Percentiles rank a stretch among this genome's conserved stretches.
Conservation (phyloP, 306 rosid species). For the Clitoria ternatea region DNA sequence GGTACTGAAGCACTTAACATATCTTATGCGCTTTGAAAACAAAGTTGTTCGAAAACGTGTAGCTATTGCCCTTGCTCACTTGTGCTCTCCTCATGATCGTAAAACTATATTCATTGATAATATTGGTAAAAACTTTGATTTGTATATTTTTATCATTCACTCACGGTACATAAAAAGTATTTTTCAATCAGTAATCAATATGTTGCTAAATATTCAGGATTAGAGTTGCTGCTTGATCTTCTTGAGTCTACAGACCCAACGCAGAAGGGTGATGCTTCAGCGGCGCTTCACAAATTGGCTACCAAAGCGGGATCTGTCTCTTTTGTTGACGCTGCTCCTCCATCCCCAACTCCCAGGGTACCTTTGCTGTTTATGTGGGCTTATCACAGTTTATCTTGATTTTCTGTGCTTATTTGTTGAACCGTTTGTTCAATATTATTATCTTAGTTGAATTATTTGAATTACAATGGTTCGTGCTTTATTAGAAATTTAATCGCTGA, state of each 20-base stretch:
- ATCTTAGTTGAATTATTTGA: not conserved
- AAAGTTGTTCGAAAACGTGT: conserved; percentile 60
- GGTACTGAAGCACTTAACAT: conserved; percentile 70
- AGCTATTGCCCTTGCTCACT: conserved; percentile 86
- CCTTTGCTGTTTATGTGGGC: not conserved
- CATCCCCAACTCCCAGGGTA: conserved; percentile 87
- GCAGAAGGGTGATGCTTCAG: conserved; percentile 74
- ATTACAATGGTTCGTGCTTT: not conserved
- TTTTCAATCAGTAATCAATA: conserved; percentile 9
- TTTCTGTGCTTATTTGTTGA: not conserved
- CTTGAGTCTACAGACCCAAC: conserved; percentile 51
- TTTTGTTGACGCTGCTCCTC: conserved; percentile 71
- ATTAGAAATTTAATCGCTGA: not conserved
- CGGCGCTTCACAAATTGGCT: conserved; percentile 74
- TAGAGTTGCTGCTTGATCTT: conserved; percentile 73
- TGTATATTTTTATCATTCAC: not conserved
- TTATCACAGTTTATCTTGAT: not conserved
- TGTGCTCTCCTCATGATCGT: conserved; percentile 62
- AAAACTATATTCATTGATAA: conserved; percentile 71
- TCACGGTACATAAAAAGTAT: not conserved
- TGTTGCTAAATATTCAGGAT: conserved; percentile 46
- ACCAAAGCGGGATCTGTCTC: conserved; percentile 56
- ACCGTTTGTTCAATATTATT: not conserved
- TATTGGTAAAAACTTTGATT: conserved; percentile 45
- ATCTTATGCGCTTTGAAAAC: conserved; percentile 66